Evolutionary conservation across 257 asterid species (phyloP), one percentile per base, ranked within the genome.

Genomic region (Solanum peruvianum): DNA sequence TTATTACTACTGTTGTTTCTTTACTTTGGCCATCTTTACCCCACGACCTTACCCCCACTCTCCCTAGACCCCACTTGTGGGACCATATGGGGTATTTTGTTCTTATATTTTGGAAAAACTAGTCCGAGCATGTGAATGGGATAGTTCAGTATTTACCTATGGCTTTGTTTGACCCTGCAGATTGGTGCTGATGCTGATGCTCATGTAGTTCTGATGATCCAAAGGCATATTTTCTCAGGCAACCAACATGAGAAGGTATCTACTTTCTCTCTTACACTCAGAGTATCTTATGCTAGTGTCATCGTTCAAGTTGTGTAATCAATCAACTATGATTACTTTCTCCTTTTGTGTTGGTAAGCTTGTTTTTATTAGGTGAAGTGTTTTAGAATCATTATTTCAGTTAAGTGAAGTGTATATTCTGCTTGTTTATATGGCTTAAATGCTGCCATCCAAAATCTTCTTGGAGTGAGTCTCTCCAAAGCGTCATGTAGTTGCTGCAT

Each of bases 181-280:
- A 92, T 93, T 88, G 95, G 92, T 89, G 94, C 91, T 87, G 91
- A 78, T 45, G 37, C 84, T 78, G 85, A 90, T 93, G 88, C 87
- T 62, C 97, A 96, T 90, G 94, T 92, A 82, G 90, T 93, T 87
- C 92, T 85, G 88, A 89, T 94, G 95, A 90, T 93, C 90, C 95
- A 91, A 87, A 93, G 90, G 78, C 94, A 90, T 88, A 90, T 97
- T 86, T 89, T 94, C 80, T 92, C 93, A 71, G 97, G 94, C 91
- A 94, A 92, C 92, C 94, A 94, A 86, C 94, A 92, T 71, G 94
- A 95, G 84, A 93, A 96, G 99, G 99, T 95, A 85, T 84, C 87
- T 89, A 11, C 87, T 52, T 75, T 84, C 80, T 91, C 70, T 44
- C 90, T 16, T 42, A 35, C 29, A 71, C 60, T 37, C 13, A 4